These are phyloP conservation scores for Penicillium soppii DNA, from an alignment of 495 filamentous ascomycete species.

Conservation along the genomic window DNA sequence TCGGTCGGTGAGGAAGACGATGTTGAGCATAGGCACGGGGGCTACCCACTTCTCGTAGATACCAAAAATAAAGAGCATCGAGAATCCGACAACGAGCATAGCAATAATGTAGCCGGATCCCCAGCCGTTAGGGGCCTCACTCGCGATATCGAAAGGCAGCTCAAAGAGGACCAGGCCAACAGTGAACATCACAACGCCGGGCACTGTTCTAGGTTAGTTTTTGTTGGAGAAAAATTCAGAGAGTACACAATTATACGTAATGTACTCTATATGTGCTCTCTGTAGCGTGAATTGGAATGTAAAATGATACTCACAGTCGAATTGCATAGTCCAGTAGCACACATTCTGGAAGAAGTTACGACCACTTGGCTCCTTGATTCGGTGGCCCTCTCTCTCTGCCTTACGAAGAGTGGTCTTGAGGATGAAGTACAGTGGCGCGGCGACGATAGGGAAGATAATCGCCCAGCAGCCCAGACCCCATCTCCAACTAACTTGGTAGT, in stretches of 20 bases:
- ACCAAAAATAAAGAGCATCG: slow-evolving; percentile 49
- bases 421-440: slow-evolving; percentile 39
- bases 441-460: slow-evolving; percentile 53
- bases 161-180: slow-evolving; percentile 57
- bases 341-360: slow-evolving; percentile 6
- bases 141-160: slow-evolving; percentile 48
- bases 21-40: slow-evolving; percentile 51
- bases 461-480: slow-evolving; percentile 60
- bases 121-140: slow-evolving; percentile 37
- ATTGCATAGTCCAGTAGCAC: slow-evolving; percentile 8
- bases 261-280: background rate
- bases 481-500: slow-evolving; percentile 45
- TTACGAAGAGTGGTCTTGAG: slow-evolving; percentile 50
- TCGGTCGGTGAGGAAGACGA: slow-evolving; percentile 39
- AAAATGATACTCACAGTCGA: slow-evolving; percentile 9
- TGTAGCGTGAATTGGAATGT: background rate
- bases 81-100: slow-evolving; percentile 51
- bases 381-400: slow-evolving; percentile 38
- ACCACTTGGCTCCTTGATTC: slow-evolving; percentile 25
- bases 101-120: slow-evolving; percentile 43
- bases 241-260: background rate
- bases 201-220: background rate
- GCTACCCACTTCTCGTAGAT: slow-evolving; percentile 53
- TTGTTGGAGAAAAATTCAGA: background rate
- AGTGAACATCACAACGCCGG: slow-evolving; percentile 52